Percentiles rank a stretch among this genome's conserved stretches.
phyloP scores from a whole-genome alignment of 352 stramenopile species.

The Thraustotheca clavata region DNA sequence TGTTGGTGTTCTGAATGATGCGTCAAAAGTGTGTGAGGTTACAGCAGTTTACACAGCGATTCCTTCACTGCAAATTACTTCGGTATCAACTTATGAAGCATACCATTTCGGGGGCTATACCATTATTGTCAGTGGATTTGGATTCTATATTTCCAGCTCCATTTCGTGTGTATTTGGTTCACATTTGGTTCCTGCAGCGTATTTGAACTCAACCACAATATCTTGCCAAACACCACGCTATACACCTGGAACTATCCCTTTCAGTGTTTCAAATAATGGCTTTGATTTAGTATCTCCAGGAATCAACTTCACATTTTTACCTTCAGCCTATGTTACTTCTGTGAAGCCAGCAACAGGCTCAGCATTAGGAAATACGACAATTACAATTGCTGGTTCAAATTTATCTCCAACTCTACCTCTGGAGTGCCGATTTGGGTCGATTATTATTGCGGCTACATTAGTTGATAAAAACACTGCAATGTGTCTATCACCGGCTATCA shows the following conservation, averaged over 20 bases:
- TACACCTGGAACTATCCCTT: constrained; percentile 15
- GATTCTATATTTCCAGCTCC: constrained; percentile 41
- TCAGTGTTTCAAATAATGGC: constrained; percentile 59
- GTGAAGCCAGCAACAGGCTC: not conserved
- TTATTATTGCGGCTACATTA: not conserved
- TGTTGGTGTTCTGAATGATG: not conserved
- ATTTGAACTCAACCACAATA: constrained; percentile 52
- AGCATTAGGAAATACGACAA: not conserved
- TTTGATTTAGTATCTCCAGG: constrained; percentile 37
- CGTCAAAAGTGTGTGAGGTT: not conserved
- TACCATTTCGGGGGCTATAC: constrained; percentile 31
- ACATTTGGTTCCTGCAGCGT: constrained; percentile 38
- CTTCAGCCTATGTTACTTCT: not conserved
- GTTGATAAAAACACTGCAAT: constrained; percentile 2
- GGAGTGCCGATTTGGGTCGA: constrained; percentile 22
- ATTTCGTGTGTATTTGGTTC: constrained; percentile 63
- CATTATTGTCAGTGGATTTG: constrained; percentile 34
- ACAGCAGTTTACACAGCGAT: not conserved
- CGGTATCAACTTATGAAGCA: not conserved
- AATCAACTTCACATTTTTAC: constrained; percentile 15
- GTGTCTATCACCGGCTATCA: constrained; percentile 15
- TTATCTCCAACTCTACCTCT: constrained; percentile 17
- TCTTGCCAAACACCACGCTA: constrained; percentile 41
- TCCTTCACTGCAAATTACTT: not conserved
- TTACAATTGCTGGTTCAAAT: constrained; percentile 19